Conservation (phyloP, 768 basidiomycete genomes). For the Tephrocybe sp. region DNA sequence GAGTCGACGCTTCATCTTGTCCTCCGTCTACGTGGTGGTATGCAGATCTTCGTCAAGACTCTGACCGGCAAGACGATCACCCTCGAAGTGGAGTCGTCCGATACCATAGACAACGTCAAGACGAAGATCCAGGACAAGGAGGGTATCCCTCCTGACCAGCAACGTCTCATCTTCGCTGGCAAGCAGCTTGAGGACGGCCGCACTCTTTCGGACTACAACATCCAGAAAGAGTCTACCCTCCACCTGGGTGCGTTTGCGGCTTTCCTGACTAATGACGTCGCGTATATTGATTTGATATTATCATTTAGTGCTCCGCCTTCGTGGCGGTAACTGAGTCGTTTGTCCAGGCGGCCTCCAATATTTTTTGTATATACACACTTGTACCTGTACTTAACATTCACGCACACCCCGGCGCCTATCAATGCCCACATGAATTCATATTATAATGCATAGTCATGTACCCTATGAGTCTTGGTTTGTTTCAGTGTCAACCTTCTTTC, state of each 20-base stretch:
- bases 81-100: constrained; percentile 71
- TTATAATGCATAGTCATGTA: not conserved
- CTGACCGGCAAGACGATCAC: constrained; percentile 79
- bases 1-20: constrained; percentile 79
- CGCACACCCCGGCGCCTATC: too few species aligned
- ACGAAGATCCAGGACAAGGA: constrained; percentile 82
- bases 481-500: constrained; percentile 6
- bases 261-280: not conserved
- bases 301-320: constrained; percentile 65
- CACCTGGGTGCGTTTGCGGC: constrained; percentile 39
- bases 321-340: constrained; percentile 60
- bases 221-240: constrained; percentile 74
- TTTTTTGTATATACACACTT: too few species aligned
- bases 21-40: constrained; percentile 66
- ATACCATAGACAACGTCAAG: constrained; percentile 79
- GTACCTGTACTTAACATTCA: too few species aligned
- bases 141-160: constrained; percentile 77
- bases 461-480: not conserved
- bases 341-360: too few species aligned
- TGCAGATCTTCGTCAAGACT: constrained; percentile 75
- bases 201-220: constrained; percentile 77
- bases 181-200: constrained; percentile 81
- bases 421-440: not conserved
- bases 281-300: not conserved
- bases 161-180: constrained; percentile 78